phyloP scores from a whole-genome alignment of 441 rosid genomes.

The Jatropha multifida region DNA sequence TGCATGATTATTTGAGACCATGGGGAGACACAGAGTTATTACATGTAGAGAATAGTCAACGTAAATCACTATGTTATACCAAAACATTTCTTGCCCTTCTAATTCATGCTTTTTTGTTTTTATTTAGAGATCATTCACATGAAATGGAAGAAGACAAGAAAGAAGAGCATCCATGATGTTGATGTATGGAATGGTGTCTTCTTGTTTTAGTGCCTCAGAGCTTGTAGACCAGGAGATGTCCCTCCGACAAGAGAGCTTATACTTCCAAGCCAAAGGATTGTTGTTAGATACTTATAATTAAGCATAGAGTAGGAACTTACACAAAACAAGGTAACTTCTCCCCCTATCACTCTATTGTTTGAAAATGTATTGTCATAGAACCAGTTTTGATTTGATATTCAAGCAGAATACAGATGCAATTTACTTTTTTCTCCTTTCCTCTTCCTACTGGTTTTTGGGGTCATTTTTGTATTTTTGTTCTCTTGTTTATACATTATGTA shows the following conservation, averaged over 20 bases:
- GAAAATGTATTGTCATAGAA: constrained; percentile 2
- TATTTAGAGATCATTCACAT: constrained; percentile 30
- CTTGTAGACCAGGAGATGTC: neutral
- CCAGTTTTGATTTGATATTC: neutral
- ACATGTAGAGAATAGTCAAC: neutral
- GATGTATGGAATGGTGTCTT: constrained; percentile 2
- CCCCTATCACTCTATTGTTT: neutral
- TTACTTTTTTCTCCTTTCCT: neutral
- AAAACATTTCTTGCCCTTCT: neutral
- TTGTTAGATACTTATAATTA: neutral
- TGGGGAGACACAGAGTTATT: neutral
- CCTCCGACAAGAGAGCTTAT: neutral
- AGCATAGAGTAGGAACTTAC: constrained; percentile 5
- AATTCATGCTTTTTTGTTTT: constrained; percentile 5
- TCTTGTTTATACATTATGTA: neutral
- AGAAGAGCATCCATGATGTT: constrained; percentile 19
- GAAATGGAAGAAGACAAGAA: constrained; percentile 32
- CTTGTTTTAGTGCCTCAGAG: neutral
- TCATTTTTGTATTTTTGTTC: neutral
- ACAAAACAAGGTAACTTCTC: neutral
- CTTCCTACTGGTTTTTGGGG: no score
- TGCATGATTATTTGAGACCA: neutral
- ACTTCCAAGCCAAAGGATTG: neutral
- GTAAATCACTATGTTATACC: neutral
- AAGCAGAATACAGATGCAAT: neutral